phyloP scores from a whole-genome alignment of 148 eudicot genomes.

The Polygonum maritimum region DNA sequence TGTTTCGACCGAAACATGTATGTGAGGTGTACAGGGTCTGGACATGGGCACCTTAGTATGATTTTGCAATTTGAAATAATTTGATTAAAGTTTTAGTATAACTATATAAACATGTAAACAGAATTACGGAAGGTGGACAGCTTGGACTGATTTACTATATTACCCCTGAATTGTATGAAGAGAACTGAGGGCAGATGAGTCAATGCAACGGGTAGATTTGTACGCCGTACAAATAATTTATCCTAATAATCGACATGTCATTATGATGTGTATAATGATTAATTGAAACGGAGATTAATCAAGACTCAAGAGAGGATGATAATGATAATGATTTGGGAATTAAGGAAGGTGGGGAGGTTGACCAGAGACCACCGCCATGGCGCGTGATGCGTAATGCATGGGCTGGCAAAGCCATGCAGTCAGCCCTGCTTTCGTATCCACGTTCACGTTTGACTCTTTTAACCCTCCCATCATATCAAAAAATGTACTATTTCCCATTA shows the following conservation, averaged over 20 bases:
- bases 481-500: constrained; percentile 5
- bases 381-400: constrained; percentile 47
- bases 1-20: background rate
- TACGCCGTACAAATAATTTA: background rate
- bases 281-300: background rate
- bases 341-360: constrained; percentile 11
- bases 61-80: no score
- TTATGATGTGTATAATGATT: background rate
- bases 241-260: background rate
- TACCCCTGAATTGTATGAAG: background rate
- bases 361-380: constrained; percentile 60
- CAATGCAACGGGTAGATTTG: background rate
- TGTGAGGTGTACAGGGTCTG: background rate
- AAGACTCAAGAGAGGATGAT: background rate
- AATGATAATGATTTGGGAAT: background rate
- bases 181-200: background rate
- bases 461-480: background rate
- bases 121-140: background rate
- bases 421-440: constrained; percentile 31
- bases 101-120: background rate
- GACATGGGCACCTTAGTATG: background rate
- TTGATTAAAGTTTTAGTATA: no score
- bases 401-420: constrained; percentile 20
- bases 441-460: constrained; percentile 43
- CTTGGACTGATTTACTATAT: background rate